Base-by-base conservation (phyloP, 306 rosid genomes). In the Arachis hypogaea region DNA sequence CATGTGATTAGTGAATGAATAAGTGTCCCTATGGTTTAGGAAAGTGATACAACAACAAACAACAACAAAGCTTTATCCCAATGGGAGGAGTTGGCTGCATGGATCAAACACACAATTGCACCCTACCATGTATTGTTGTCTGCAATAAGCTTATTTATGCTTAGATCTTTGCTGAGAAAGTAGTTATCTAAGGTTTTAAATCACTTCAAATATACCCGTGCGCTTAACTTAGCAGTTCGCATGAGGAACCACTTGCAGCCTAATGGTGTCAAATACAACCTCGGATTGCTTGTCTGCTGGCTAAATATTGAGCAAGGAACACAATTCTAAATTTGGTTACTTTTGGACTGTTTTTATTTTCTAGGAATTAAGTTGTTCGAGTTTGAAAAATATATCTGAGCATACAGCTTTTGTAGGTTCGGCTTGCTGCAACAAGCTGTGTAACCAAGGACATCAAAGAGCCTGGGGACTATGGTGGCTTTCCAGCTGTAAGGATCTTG, bases 401-500 rank as follows among this genome's bases (percentile, higher is more conserved):
- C 9, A 16, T 55, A 46, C 62, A 66, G 61, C 28, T 3, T 75
- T 83, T 83, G 78, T 84, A 88, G 98, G 97, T 91, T 46, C 86
- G 94, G 57, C 92, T 93, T 71, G 97, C 98, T 51, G 98, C 95
- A 46, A 28, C 44, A 75, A 94, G 93, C 77, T 88, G 86, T 79
- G 97, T 94, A 50, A 94, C 92, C 42, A 94, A 82, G 84, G 87
- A 91, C 79, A 89, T 91, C 78, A 88, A 77, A 72, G 91, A 84
- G 66, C 88, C 97, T 57, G 98, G 97, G 64, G 96, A 91, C 79
- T 86, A 90, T 45, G 96, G 88, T 59, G 97, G 97, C 82, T 91
- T 91, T 80, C 92, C 92, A 18, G 89, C 91, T 84, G 90, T 87
- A 79, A 85, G 87, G 73, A 76, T 72, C 49, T 29, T 69, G 11